Evolutionary conservation across 768 basidiomycete genomes (phyloP).

Genomic region (Mycena capillaripes): DNA sequence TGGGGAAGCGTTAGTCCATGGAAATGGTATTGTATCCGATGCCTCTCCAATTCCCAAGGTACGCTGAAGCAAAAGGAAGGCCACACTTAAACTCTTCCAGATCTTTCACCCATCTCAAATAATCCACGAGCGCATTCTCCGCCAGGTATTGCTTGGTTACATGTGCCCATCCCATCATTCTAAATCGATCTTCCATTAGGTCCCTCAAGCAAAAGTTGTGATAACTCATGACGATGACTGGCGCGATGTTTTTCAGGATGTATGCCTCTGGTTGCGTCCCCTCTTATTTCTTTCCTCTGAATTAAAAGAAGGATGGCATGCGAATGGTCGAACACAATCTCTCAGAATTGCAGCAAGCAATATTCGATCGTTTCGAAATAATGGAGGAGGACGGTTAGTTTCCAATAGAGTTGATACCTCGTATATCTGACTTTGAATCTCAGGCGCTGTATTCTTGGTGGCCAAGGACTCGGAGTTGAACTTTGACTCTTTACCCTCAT

Average conservation of each 20-base stretch:
- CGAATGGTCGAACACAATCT: accelerated
- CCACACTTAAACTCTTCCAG: not conserved
- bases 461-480: too few species aligned
- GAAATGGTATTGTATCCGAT: not conserved
- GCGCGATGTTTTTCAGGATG: too few species aligned
- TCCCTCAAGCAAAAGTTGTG: too few species aligned
- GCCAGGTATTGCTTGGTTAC: not conserved
- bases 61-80: not conserved
- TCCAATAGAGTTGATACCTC: too few species aligned
- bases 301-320: not conserved
- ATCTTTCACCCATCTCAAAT: not conserved
- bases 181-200: not conserved
- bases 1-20: too few species aligned
- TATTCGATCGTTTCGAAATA: not conserved
- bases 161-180: too few species aligned
- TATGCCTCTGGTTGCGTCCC: not conserved
- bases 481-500: too few species aligned
- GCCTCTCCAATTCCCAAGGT: not conserved
- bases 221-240: not conserved
- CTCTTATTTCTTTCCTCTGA: not conserved
- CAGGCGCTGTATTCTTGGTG: too few species aligned
- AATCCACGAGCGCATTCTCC: not conserved
- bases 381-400: not conserved
- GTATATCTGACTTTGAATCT: too few species aligned
- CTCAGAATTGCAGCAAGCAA: not conserved